These are phyloP conservation scores for Dalbergia cochinchinensis DNA, from an alignment of 306 rosid genomes.

Conservation along the genomic window DNA sequence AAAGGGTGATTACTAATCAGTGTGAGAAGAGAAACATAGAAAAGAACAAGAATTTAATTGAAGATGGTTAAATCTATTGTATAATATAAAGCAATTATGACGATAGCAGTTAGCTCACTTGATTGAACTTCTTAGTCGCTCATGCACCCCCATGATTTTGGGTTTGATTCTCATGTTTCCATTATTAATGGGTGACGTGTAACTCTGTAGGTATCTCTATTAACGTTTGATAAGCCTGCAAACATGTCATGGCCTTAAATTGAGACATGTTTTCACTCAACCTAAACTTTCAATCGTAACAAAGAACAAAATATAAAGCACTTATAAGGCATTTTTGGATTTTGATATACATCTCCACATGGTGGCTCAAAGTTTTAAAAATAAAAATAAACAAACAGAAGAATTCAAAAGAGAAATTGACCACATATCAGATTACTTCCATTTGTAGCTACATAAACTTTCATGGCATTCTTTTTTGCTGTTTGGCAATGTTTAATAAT, in stretches of 20 bases:
- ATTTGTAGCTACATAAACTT: conserved; percentile 18
- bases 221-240: too few species aligned
- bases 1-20: conserved; percentile 2
- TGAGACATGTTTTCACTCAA: too few species aligned
- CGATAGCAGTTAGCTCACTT: too few species aligned
- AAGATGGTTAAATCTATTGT: neutral
- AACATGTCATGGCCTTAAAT: too few species aligned
- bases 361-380: conserved; percentile 5
- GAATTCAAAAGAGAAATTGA: conserved; percentile 39
- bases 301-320: conserved; percentile 7
- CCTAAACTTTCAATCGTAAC: neutral
- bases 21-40: conserved; percentile 26
- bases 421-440: conserved; percentile 25
- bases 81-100: neutral
- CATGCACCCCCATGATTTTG: too few species aligned
- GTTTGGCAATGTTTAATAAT: conserved; percentile 23
- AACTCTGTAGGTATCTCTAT: too few species aligned
- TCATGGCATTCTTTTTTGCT: conserved; percentile 12
- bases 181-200: too few species aligned
- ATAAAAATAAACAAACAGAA: conserved; percentile 4
- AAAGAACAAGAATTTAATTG: conserved; percentile 28
- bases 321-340: neutral
- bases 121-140: too few species aligned
- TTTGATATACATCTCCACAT: conserved; percentile 8
- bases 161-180: too few species aligned